Conservation (phyloP, 1,284 basidiomycete genomes). For the Ceratobasidium sp. region DNA sequence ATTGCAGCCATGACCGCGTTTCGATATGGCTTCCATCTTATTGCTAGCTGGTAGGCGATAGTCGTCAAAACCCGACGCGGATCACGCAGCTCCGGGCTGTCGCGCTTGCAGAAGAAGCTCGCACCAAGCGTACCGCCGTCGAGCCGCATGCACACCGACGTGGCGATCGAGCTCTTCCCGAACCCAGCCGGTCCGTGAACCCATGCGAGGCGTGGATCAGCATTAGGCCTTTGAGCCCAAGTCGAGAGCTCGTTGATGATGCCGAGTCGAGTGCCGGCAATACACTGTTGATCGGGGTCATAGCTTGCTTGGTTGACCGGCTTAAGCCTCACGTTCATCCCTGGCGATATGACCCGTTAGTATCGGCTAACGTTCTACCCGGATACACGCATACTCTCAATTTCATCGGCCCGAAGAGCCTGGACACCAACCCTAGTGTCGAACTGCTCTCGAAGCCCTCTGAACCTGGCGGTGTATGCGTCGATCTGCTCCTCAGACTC, state of each 20-base stretch:
- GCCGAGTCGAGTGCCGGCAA: background rate
- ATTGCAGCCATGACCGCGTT: background rate
- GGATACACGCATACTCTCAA: no score
- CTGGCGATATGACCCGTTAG: no score
- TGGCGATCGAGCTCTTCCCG: conserved; percentile 52
- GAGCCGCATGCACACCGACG: conserved; percentile 49
- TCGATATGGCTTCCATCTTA: background rate
- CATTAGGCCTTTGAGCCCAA: background rate
- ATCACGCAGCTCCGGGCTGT: conserved; percentile 24
- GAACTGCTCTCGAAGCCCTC: background rate
- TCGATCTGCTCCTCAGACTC: background rate
- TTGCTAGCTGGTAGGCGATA: background rate
- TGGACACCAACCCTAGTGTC: background rate
- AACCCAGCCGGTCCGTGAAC: conserved; percentile 52
- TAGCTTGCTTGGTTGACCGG: background rate
- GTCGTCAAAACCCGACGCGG: conserved; percentile 36
- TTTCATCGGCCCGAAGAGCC: background rate
- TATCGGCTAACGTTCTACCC: no score
- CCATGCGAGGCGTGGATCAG: conserved; percentile 42
- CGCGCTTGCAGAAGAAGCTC: conserved; percentile 54
- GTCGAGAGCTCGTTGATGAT: background rate
- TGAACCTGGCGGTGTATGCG: background rate
- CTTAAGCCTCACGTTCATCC: background rate
- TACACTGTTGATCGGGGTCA: background rate
- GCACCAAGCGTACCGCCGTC: conserved; percentile 51